Evolutionary conservation across 2,329 filamentous ascomycete species (phyloP).

Genomic region (Emergomyces orientalis): DNA sequence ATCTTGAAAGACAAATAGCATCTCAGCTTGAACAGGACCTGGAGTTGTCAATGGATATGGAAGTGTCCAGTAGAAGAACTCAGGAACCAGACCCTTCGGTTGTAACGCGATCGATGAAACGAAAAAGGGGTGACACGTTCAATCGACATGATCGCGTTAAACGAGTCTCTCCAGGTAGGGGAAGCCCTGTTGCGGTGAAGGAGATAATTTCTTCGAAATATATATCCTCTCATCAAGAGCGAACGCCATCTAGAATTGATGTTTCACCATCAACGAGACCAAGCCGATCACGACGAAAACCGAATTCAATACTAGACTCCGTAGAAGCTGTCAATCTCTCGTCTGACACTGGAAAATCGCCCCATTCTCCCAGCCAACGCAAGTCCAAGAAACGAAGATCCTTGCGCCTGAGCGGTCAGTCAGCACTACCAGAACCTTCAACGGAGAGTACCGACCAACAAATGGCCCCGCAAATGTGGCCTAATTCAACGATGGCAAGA

Average conservation of each 20-base stretch:
- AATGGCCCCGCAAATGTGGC: neutral
- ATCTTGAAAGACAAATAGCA: slow-evolving; percentile 36
- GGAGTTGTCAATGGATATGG: slow-evolving; percentile 29
- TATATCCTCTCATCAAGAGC: slow-evolving; percentile 2
- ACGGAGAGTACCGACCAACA: neutral
- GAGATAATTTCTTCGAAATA: neutral
- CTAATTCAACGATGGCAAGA: neutral
- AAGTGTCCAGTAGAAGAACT: slow-evolving; percentile 6
- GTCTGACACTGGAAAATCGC: neutral
- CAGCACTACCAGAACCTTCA: slow-evolving; percentile 9
- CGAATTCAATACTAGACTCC: slow-evolving; percentile 16
- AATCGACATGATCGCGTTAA: neutral
- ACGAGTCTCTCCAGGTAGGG: slow-evolving; percentile 2
- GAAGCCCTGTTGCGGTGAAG: neutral
- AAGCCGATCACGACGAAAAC: slow-evolving; percentile 1
- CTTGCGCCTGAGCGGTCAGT: slow-evolving; percentile 21
- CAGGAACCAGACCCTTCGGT: neutral
- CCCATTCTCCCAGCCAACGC: slow-evolving; percentile 14
- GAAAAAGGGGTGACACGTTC: slow-evolving; percentile 14
- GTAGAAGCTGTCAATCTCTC: neutral
- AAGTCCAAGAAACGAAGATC: slow-evolving; percentile 26
- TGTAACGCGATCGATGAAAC: slow-evolving; percentile 24
- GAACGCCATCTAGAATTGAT: neutral
- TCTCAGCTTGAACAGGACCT: slow-evolving; percentile 40
- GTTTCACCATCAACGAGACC: neutral